These are phyloP conservation scores for Acanthamoeba culbertsoni DNA, from an alignment of 208 protist genomes.

Conservation along the genomic window DNA sequence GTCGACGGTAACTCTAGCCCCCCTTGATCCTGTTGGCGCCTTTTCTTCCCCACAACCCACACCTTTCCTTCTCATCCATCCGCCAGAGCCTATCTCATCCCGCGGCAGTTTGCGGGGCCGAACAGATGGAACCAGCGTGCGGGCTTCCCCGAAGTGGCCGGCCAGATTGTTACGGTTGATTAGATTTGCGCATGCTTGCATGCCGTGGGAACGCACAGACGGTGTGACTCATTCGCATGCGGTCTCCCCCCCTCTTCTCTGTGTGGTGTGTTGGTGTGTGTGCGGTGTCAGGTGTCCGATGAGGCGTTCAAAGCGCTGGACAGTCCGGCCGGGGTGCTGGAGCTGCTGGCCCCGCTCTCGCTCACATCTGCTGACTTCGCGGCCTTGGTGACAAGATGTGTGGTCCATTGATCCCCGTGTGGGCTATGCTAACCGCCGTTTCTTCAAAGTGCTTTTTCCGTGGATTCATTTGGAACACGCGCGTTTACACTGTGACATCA, in stretches of 20 bases:
- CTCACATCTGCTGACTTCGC: neutral
- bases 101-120: neutral
- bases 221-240: too few relatives aligned
- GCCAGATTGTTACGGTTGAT: slow-evolving; percentile 12
- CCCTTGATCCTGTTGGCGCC: too few relatives aligned
- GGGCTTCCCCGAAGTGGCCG: slow-evolving; percentile 22
- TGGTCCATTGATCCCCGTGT: neutral
- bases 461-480: too few relatives aligned
- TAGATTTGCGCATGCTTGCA: neutral
- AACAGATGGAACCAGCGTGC: neutral
- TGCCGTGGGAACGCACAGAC: neutral
- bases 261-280: neutral
- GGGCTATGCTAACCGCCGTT: too few relatives aligned
- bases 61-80: neutral
- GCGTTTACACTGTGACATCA: too few relatives aligned
- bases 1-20: too few relatives aligned
- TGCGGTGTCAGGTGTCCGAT: neutral
- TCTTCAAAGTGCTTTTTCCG: too few relatives aligned
- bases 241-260: neutral
- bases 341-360: neutral
- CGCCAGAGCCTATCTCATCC: neutral
- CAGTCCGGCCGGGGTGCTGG: neutral
- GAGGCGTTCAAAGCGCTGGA: neutral
- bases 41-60: neutral
- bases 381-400: neutral